These are phyloP conservation scores for Cupressus sempervirens DNA, from an alignment of 75 land plant species.

Conservation along the genomic window DNA sequence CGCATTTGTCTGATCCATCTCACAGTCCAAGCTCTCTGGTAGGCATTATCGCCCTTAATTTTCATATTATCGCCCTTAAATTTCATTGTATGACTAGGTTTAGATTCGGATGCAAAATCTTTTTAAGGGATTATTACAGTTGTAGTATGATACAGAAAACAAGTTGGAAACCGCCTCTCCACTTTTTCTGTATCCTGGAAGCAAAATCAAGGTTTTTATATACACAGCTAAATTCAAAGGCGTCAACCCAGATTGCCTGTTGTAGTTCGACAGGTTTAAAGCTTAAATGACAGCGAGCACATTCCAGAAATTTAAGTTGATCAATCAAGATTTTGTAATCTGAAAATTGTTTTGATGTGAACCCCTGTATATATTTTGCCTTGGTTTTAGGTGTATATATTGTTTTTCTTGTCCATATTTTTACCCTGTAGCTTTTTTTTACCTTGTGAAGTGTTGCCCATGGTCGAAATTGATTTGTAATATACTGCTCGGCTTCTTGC, in stretches of 20 bases:
- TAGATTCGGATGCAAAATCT: neutral
- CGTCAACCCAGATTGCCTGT: neutral
- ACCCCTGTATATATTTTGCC: neutral
- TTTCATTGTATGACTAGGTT: neutral
- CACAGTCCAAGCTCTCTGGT: conserved; percentile 46
- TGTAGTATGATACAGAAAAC: neutral
- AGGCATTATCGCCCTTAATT: neutral
- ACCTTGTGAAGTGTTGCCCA: neutral
- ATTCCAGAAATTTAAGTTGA: too few species aligned
- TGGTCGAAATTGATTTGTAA: neutral
- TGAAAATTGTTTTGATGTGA: neutral
- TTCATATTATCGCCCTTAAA: neutral
- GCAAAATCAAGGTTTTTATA: neutral
- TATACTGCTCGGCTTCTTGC: neutral
- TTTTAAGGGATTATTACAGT: neutral
- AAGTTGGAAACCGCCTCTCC: too few species aligned
- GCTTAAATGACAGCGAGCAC: too few species aligned
- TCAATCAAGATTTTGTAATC: neutral
- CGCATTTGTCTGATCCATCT: conserved; percentile 48
- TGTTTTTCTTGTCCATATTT: neutral
- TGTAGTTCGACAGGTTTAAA: too few species aligned
- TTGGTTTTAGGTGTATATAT: neutral
- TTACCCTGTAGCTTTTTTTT: neutral
- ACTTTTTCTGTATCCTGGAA: too few species aligned
- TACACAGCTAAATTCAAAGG: neutral